Evolutionary conservation across 495 filamentous ascomycete species (phyloP).

Genomic region (Hyphodiscus hymeniophilus): DNA sequence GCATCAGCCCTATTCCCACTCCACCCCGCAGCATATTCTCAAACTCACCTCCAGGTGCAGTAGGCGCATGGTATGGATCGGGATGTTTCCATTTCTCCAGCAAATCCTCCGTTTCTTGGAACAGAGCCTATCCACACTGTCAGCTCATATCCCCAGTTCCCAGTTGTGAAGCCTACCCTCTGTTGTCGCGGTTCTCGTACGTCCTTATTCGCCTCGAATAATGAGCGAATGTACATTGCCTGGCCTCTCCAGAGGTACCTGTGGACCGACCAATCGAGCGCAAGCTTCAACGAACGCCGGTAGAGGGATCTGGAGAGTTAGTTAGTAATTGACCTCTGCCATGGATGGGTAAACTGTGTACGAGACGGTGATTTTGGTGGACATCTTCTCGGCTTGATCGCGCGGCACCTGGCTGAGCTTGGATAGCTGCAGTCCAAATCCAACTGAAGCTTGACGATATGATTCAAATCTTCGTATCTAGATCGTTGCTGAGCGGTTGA

Average conservation of each 20-base stretch:
- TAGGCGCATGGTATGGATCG: constrained; percentile 81
- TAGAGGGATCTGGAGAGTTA: constrained; percentile 67
- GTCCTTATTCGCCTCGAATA: constrained; percentile 91
- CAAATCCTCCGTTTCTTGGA: constrained; percentile 79
- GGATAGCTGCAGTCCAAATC: not conserved
- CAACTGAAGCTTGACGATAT: not conserved
- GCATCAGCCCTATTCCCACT: too few species aligned
- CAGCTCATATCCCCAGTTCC: not conserved
- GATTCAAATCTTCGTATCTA: not conserved
- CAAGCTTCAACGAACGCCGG: constrained; percentile 81
- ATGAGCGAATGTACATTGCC: constrained; percentile 86
- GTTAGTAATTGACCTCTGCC: not conserved
- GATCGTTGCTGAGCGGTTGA: not conserved
- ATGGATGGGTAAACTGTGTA: constrained; percentile 1
- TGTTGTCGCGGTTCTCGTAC: constrained; percentile 81
- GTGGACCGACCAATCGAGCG: constrained; percentile 91
- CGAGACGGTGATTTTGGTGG: constrained; percentile 20
- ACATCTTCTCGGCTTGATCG: constrained; percentile 12
- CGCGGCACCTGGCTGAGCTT: not conserved
- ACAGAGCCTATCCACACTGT: constrained; percentile 50
- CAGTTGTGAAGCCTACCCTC: constrained; percentile 46
- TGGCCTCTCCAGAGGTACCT: constrained; percentile 88
- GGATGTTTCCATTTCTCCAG: constrained; percentile 96
- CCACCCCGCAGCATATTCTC: too few species aligned
- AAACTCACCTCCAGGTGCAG: constrained; percentile 81